Conservation (phyloP, 345 rosid genomes). For the Eutrema yunnanense region DNA sequence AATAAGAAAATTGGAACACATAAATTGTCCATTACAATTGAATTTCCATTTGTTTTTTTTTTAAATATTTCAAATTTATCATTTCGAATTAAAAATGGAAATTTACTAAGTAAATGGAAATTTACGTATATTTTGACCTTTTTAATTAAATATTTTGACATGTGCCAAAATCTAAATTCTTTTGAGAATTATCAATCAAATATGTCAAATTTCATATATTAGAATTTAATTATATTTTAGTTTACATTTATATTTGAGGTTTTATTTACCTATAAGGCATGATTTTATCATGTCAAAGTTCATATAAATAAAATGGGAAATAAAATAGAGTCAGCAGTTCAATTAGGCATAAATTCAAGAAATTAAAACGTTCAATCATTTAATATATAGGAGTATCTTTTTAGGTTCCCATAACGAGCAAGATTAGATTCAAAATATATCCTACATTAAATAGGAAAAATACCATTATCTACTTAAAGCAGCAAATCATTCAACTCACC, state of each 20-base stretch:
- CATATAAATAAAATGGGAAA: background rate
- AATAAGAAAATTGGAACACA: background rate
- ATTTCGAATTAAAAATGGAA: background rate
- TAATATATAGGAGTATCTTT: background rate
- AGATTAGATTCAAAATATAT: slow-evolving; percentile 2
- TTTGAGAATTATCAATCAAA: background rate
- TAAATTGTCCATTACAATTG: background rate
- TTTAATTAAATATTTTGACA: too few relatives aligned
- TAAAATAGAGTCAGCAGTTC: background rate
- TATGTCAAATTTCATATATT: background rate
- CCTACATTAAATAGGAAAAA: slow-evolving; percentile 9
- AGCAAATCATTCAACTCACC: background rate
- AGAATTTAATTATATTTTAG: background rate
- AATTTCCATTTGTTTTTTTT: background rate
- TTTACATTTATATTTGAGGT: background rate
- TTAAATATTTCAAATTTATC: background rate
- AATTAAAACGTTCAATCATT: background rate
- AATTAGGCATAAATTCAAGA: background rate
- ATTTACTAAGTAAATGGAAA: background rate
- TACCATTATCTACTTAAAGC: background rate
- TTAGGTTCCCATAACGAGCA: background rate
- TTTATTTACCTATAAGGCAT: background rate
- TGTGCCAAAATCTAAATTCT: too few relatives aligned
- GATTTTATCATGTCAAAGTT: background rate
- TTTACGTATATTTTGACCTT: too few relatives aligned